Percentiles rank a stretch among this genome's conserved stretches.
These are phyloP conservation scores for Mrakia blollopis DNA, from an alignment of 768 basidiomycete genomes.

Conservation along the genomic window DNA sequence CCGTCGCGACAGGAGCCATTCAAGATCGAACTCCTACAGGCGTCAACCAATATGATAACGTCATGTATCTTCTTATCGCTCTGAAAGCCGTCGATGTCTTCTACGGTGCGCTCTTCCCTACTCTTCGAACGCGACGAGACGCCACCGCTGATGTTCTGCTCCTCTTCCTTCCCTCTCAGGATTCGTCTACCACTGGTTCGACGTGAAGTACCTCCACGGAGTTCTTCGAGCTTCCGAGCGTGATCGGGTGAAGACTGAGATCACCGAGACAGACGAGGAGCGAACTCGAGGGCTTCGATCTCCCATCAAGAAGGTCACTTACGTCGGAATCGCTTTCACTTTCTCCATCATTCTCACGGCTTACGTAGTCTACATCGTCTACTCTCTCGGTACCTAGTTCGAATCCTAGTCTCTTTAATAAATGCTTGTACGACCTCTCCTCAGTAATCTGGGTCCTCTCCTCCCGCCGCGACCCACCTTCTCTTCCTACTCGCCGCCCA, in stretches of 20 bases:
- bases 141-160: neutral
- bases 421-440: too few species aligned
- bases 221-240: conserved; percentile 11
- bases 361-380: conserved; percentile 7
- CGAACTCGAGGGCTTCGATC: neutral
- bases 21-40: conserved; percentile 22
- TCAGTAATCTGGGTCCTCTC: too few species aligned
- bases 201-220: conserved; percentile 15
- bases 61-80: conserved; percentile 25
- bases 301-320: conserved; percentile 20
- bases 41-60: conserved; percentile 20
- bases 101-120: neutral
- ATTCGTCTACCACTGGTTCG: conserved; percentile 8
- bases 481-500: conserved; percentile 2
- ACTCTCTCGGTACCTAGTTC: neutral
- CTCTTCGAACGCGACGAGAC: too few species aligned
- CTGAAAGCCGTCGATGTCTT: conserved; percentile 8
- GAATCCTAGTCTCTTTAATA: too few species aligned
- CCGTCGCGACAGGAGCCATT: conserved; percentile 25
- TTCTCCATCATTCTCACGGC: conserved; percentile 2
- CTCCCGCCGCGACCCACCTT: neutral
- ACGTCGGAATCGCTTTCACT: conserved; percentile 13
- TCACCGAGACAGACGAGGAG: neutral
- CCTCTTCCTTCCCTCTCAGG: neutral
- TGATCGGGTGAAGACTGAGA: neutral